Base-by-base conservation (phyloP, 2,329 filamentous ascomycete genomes). In the Monosporascus sp. region DNA sequence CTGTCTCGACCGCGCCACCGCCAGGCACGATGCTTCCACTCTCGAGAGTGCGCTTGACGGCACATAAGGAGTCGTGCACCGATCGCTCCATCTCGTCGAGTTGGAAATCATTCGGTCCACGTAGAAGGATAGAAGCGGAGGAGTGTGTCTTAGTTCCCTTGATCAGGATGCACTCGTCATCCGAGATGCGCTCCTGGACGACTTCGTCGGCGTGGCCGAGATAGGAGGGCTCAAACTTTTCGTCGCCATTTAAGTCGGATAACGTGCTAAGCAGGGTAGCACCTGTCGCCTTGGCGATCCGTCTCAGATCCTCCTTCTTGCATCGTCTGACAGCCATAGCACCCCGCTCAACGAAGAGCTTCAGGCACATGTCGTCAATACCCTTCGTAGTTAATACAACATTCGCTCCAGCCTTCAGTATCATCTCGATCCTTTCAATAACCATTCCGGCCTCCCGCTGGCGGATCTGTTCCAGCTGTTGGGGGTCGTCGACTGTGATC, bases 1-100 rank as follows among this genome's bases (percentile, higher is more conserved):
- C 94, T n/a, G 94, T 97, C 79, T 99, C 94, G 22, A 97, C 93
- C 44, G 94, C 94, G 68, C 93, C 94, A 60, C 94, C 94, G 60
- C 94, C 94, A 17, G 94, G 94, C 39, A 99, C 94, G 60, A 99
- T 95, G 74, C 89, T 92, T 65, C 94, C 94, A 67, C 90, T 96
- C 77, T 99, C 94, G 7, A 99, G 80, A 3, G 94, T 97, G 63
- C 94, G 85, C 85, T 99, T 99, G 59, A 99, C 92, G 47, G 94
- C 94, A 61, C 90, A 97, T 47, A 99, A 81, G 15, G 93, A 96
- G 74, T 99, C 94, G 76, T 99, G 94, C 18, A 99, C 85, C 1
- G 94, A 97, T 60, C 94, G 89, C 80, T 99, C 94, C 93, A 97
- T 99, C 80, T 99, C 94, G 67, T 99, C 94, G 31, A 99, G 84